phyloP scores from a whole-genome alignment of 352 stramenopile species.

The Phytopythium boreale region DNA sequence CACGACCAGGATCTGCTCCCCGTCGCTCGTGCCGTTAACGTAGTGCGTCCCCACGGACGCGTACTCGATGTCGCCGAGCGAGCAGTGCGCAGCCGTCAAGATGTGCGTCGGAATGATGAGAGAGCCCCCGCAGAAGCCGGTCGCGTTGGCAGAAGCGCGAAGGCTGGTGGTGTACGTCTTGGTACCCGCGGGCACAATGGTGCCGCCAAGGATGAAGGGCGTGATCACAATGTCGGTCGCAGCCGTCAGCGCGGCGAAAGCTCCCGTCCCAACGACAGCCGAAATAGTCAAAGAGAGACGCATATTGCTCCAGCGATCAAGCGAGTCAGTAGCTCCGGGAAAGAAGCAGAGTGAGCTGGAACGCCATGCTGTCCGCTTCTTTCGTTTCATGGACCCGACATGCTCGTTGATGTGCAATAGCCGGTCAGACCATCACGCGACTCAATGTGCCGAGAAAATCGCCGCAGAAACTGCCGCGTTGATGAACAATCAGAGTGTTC shows the following conservation, averaged over 20 bases:
- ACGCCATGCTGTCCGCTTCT: not conserved
- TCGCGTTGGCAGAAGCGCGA: constrained; percentile 18
- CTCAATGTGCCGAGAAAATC: not conserved
- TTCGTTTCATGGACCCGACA: not conserved
- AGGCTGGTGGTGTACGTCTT: constrained; percentile 40
- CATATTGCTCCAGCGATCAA: not conserved
- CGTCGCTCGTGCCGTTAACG: constrained; percentile 35
- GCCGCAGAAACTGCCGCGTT: not conserved
- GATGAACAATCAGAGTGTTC: not conserved
- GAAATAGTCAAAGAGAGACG: not conserved
- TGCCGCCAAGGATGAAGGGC: constrained; percentile 48
- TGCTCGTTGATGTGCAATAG: not conserved
- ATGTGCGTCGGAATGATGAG: constrained; percentile 52
- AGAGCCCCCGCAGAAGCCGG: constrained; percentile 50
- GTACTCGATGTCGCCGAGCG: constrained; percentile 29
- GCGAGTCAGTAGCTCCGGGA: not conserved
- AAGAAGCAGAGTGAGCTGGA: not conserved
- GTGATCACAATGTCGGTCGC: not conserved
- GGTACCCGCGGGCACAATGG: constrained; percentile 28
- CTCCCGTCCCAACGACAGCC: not conserved
- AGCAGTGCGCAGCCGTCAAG: constrained; percentile 48
- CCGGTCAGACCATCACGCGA: not conserved
- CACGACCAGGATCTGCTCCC: constrained; percentile 45
- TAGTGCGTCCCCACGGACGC: constrained; percentile 58
- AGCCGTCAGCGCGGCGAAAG: not conserved